phyloP scores from a whole-genome alignment of 495 filamentous ascomycete species.

The Xylaria venustula region DNA sequence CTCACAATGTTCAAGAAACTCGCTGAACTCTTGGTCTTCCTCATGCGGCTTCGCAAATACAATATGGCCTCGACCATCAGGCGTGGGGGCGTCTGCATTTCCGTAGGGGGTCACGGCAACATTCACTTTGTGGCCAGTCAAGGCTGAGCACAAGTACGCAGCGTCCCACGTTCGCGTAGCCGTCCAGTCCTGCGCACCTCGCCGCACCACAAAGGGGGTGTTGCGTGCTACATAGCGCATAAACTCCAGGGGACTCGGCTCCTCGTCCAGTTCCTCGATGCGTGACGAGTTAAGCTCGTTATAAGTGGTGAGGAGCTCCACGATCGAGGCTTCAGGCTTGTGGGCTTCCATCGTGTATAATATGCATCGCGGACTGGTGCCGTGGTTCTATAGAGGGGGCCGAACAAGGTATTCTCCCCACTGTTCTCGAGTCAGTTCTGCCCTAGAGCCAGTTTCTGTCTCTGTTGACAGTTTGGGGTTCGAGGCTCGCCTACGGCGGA shows the following conservation, averaged over 20 bases:
- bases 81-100: slow-evolving; percentile 62
- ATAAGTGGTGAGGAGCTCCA: slow-evolving; percentile 60
- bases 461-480: background rate
- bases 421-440: slow-evolving; percentile 5
- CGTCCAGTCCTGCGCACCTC: slow-evolving; percentile 56
- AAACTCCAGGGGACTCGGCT: slow-evolving; percentile 70
- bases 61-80: slow-evolving; percentile 30
- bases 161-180: slow-evolving; percentile 60
- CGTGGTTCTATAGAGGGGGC: background rate
- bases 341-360: slow-evolving; percentile 1
- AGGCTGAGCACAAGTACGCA: slow-evolving; percentile 47
- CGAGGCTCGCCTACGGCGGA: background rate
- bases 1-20: slow-evolving; percentile 42
- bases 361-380: background rate
- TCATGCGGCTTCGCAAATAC: slow-evolving; percentile 58
- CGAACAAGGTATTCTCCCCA: background rate
- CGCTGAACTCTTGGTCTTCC: slow-evolving; percentile 47
- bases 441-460: background rate
- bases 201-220: slow-evolving; percentile 65
- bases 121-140: slow-evolving; percentile 56
- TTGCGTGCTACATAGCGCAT: slow-evolving; percentile 67
- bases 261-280: slow-evolving; percentile 57
- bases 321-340: slow-evolving; percentile 35
- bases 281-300: slow-evolving; percentile 61
- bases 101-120: slow-evolving; percentile 70